Evolutionary conservation across 202 grass and related monocot species (phyloP), one percentile per base, ranked within the genome.

Genomic region (Saccharum hybrid): DNA sequence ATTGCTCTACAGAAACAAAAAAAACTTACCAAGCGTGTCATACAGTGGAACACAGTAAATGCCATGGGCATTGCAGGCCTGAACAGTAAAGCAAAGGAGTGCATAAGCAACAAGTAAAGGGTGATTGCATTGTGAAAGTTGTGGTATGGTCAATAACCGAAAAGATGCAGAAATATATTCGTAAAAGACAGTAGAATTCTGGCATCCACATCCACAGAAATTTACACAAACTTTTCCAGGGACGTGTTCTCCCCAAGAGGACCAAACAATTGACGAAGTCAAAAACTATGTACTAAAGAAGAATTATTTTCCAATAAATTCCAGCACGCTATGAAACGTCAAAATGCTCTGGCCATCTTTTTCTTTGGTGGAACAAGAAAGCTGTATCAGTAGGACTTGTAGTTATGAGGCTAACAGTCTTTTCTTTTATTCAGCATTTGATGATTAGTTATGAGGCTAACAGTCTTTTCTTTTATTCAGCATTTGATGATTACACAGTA

Each of bases 1-100:
- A 49, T 18, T 81, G 16, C 48, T 71, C 52, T 61, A 71, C 19
- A 62, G 43, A 87, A 85, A 60, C 14, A n/a, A 56, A n/a, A 54
- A 80, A 86, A 84, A 72, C 81, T 71, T 89, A 98, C 96, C 96
- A 86, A 98, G 93, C 38, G 96, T 98, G 76, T 98, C 96, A 74
- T 98, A 98, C 49, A 98, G 83, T 16, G 96, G 96, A 86, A 94
- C 96, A 87, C 93, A 98, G 66, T 90, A 94, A 39, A 98, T 87
- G 76, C 96, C 96, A 89, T 96, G 91, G 79, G 96, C 91, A 86
- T 96, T 98, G 89, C 96, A 96, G 74, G 93, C 93, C 96, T 98
- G 87, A 38, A 88, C 56, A 54, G 69, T 67, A 33, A 87, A 81
- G 68, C 42, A 86, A 79, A 15, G n/a, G 66, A 13, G 3, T 12